Conservation (phyloP, 140 eudicot species). For the Erigeron philadelphicus region DNA sequence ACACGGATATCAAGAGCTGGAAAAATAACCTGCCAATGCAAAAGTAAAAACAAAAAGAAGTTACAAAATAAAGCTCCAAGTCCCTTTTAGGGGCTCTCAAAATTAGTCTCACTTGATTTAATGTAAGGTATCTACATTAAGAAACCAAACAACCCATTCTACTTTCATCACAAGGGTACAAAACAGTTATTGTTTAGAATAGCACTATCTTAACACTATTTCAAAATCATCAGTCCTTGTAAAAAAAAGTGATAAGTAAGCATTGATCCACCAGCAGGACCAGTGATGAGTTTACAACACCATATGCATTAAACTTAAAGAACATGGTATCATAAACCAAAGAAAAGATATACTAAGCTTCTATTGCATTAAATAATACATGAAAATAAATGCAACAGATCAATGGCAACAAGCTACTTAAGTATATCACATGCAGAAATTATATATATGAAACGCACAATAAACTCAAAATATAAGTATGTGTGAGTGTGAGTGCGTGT, state of each 20-base stretch:
- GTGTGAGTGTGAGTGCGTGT: background rate
- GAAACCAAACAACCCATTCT: background rate
- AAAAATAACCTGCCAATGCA: constrained; percentile 70
- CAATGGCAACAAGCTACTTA: background rate
- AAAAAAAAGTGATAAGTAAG: background rate
- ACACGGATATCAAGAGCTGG: constrained; percentile 98
- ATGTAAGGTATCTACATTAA: background rate
- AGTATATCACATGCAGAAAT: background rate
- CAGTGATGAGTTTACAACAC: background rate
- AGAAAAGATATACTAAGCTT: background rate
- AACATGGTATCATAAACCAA: background rate
- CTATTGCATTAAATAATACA: background rate
- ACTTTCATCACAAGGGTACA: background rate
- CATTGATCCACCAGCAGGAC: background rate
- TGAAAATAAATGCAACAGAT: background rate
- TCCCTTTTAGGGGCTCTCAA: background rate
- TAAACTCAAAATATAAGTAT: no score
- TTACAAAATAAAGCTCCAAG: background rate
- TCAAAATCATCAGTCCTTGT: background rate
- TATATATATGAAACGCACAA: no score
- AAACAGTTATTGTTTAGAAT: background rate
- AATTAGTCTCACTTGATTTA: background rate
- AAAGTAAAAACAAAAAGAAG: constrained; percentile 2
- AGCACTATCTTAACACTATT: background rate
- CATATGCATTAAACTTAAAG: background rate